These are phyloP conservation scores for Colletotrichum limetticola DNA, from an alignment of 2,329 filamentous ascomycete genomes.

Conservation along the genomic window DNA sequence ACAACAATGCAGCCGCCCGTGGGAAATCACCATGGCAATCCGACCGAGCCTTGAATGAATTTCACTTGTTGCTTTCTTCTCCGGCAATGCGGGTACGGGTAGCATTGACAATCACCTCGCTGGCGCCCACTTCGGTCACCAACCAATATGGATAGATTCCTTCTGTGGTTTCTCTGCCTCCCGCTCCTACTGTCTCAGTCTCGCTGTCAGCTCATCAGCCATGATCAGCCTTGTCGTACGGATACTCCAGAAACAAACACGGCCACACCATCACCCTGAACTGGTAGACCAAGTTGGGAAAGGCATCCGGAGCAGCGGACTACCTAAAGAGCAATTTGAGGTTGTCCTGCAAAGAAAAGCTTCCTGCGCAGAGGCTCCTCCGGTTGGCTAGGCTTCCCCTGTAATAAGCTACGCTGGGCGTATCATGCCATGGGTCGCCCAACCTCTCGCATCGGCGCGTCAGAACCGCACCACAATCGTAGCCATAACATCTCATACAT, in stretches of 20 bases:
- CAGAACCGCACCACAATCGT: constrained; percentile 35
- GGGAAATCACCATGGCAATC: constrained; percentile 25
- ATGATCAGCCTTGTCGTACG: background rate
- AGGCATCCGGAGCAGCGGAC: too few relatives aligned
- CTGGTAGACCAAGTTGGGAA: too few relatives aligned
- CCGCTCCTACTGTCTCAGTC: background rate
- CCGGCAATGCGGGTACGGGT: constrained; percentile 13
- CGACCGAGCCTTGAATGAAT: background rate
- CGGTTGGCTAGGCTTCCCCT: constrained; percentile 27
- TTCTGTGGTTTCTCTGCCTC: constrained; percentile 7
- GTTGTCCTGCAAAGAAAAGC: constrained; percentile 16
- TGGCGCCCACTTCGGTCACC: background rate
- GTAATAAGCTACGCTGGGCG: constrained; percentile 17
- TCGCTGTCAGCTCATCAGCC: background rate
- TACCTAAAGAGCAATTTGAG: constrained; percentile 18
- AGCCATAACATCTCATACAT: constrained; percentile 36
- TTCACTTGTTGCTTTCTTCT: background rate
- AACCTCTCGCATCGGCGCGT: constrained; percentile 32
- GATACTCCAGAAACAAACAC: background rate
- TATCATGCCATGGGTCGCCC: constrained; percentile 34
- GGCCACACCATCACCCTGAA: background rate
- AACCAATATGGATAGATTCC: background rate
- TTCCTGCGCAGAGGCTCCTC: constrained; percentile 20
- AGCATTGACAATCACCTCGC: background rate
- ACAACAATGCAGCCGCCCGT: constrained; percentile 11